phyloP scores from a whole-genome alignment of 139 green algal genomes.

The Micractinium sp. region DNA sequence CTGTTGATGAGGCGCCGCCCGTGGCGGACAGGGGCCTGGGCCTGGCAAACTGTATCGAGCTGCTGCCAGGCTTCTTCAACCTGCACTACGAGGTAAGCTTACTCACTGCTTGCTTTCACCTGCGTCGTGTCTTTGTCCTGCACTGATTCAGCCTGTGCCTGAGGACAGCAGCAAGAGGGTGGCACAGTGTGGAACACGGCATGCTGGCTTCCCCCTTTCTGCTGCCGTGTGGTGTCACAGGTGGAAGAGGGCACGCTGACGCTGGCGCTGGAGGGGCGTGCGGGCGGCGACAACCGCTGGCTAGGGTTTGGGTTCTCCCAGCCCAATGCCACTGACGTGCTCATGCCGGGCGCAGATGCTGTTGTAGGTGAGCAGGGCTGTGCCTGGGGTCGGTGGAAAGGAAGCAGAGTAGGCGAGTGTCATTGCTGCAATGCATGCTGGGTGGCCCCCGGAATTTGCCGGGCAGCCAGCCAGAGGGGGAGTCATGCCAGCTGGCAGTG shows the following conservation, averaged over 20 bases:
- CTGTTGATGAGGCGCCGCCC: neutral
- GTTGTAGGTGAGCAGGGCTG: slow-evolving; percentile 1
- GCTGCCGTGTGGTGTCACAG: neutral
- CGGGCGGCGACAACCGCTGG: slow-evolving; percentile 32
- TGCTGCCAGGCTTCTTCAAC: slow-evolving; percentile 30
- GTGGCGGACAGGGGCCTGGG: neutral
- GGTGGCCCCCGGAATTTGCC: no score
- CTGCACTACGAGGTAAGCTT: slow-evolving; percentile 33
- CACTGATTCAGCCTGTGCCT: no score
- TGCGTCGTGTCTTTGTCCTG: no score
- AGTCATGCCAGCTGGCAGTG: neutral
- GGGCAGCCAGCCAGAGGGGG: no score
- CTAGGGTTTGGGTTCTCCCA: slow-evolving; percentile 37
- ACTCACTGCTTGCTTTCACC: no score
- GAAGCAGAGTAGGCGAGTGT: neutral
- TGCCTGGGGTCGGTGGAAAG: neutral
- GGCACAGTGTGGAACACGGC: no score
- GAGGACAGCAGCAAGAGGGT: no score
- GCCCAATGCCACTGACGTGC: neutral
- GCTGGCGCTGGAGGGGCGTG: slow-evolving; percentile 28
- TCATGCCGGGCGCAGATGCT: slow-evolving; percentile 19
- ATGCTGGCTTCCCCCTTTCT: no score
- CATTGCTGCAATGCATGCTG: no score
- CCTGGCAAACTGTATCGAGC: slow-evolving; percentile 33
- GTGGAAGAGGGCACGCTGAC: neutral